phyloP scores from a whole-genome alignment of 768 basidiomycete species.

The Naganishia friedmannii region DNA sequence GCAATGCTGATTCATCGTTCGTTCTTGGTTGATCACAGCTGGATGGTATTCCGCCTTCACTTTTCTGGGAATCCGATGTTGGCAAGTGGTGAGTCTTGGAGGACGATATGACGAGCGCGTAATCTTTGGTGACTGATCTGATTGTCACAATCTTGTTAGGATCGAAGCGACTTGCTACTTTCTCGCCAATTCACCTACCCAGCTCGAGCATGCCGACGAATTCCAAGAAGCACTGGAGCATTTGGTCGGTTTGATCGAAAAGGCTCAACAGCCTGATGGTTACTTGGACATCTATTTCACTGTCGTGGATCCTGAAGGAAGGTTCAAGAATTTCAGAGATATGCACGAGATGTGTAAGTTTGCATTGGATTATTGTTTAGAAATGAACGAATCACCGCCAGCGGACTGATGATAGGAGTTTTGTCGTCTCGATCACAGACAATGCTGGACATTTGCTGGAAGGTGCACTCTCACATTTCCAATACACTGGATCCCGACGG shows the following conservation, averaged over 20 bases:
- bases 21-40: not conserved
- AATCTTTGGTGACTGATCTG: not conserved
- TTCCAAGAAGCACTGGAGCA: slow-evolving; percentile 34
- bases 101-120: not conserved
- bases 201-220: slow-evolving; percentile 15
- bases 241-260: slow-evolving; percentile 37
- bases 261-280: slow-evolving; percentile 40
- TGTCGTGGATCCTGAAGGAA: slow-evolving; percentile 35
- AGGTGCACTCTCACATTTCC: slow-evolving; percentile 37
- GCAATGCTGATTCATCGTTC: slow-evolving; percentile 17
- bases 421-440: slow-evolving; percentile 26
- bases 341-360: slow-evolving; percentile 42
- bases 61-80: slow-evolving; percentile 41
- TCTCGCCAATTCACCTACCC: slow-evolving; percentile 20
- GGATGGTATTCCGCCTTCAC: slow-evolving; percentile 35
- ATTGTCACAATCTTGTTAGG: slow-evolving; percentile 27
- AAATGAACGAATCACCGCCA: not conserved
- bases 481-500: slow-evolving; percentile 35
- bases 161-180: slow-evolving; percentile 40
- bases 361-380: no score
- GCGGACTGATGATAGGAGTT: not conserved
- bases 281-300: slow-evolving; percentile 41
- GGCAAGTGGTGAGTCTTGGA: slow-evolving; percentile 37
- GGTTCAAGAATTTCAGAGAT: slow-evolving; percentile 39
- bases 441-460: slow-evolving; percentile 41